Evolutionary conservation across 192 early-diverging fungal genomes (phyloP).

Genomic region (Phlyctochytrium planicorne): DNA sequence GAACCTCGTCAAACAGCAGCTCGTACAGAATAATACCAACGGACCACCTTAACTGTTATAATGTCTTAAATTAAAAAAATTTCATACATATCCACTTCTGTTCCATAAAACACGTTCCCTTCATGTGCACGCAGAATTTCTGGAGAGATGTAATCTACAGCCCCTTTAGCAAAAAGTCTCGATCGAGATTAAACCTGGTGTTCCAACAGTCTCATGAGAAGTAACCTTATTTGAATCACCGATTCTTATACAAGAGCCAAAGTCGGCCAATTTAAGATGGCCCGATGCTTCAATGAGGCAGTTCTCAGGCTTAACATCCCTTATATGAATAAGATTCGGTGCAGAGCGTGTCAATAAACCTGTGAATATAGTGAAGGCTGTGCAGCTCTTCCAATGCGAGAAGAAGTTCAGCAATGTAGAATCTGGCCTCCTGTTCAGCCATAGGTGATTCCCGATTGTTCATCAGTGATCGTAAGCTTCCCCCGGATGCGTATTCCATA

Average conservation of each 20-base stretch:
- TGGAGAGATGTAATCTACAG: constrained; percentile 95
- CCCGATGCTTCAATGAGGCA: constrained; percentile 71
- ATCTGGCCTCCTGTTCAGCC: constrained; percentile 63
- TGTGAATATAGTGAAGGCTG: constrained; percentile 61
- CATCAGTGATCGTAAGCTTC: constrained; percentile 72
- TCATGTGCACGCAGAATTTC: constrained; percentile 86
- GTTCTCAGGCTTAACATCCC: constrained; percentile 83
- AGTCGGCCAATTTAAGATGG: constrained; percentile 80
- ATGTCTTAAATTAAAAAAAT: constrained; percentile 4
- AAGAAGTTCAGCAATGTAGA: constrained; percentile 77
- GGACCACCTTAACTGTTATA: constrained; percentile 31
- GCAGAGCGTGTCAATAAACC: constrained; percentile 40
- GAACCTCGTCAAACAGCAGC: constrained; percentile 78
- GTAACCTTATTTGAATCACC: constrained; percentile 49
- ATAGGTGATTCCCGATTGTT: constrained; percentile 51
- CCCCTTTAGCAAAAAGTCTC: too few species aligned
- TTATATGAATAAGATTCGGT: constrained; percentile 55
- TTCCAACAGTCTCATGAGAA: constrained; percentile 64
- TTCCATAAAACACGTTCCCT: constrained; percentile 67
- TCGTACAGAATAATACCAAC: constrained; percentile 83
- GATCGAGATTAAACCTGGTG: constrained; percentile 64
- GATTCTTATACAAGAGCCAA: constrained; percentile 75
- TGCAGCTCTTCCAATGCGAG: constrained; percentile 74
- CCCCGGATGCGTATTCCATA: constrained; percentile 59
- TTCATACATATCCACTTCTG: constrained; percentile 87